Conservation (phyloP, 2,329 filamentous ascomycete genomes). For the Colletotrichum nymphaeae region DNA sequence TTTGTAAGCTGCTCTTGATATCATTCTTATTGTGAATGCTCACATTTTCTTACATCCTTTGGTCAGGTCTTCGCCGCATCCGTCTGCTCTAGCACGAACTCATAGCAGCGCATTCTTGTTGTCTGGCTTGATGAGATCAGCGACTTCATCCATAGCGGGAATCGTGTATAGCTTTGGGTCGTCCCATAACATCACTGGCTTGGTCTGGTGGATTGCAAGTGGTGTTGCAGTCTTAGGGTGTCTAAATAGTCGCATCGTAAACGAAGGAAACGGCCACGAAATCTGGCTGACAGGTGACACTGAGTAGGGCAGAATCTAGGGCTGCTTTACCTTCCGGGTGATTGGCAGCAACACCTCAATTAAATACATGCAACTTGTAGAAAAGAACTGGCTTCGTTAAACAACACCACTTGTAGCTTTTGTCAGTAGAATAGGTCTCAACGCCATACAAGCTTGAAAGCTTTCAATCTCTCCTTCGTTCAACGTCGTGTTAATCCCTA, state of each 20-base stretch:
- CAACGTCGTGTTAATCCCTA: too few species aligned
- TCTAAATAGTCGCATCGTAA: constrained; percentile 18
- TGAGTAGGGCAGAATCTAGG: constrained; percentile 1
- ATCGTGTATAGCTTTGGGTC: constrained; percentile 23
- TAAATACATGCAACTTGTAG: too few species aligned
- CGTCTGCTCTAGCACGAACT: constrained; percentile 21
- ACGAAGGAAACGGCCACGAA: constrained; percentile 25
- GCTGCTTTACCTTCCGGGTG: too few species aligned
- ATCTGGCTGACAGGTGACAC: constrained; percentile 17
- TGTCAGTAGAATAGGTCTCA: too few species aligned
- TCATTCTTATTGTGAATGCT: neutral
- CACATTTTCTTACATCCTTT: neutral
- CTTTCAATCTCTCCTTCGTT: too few species aligned
- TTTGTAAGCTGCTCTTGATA: neutral
- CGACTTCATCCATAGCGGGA: constrained; percentile 11
- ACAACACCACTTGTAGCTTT: too few species aligned
- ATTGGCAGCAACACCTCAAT: too few species aligned
- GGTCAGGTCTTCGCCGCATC: constrained; percentile 15
- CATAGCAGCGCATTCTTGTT: constrained; percentile 25
- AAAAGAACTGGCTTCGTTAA: too few species aligned
- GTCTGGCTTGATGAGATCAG: constrained; percentile 13
- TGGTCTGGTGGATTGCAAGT: constrained; percentile 25
- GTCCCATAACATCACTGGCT: constrained; percentile 13
- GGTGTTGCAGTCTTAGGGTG: constrained; percentile 11
- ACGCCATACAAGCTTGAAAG: too few species aligned